phyloP scores from a whole-genome alignment of 306 rosid genomes.

The Quercus agrifolia region DNA sequence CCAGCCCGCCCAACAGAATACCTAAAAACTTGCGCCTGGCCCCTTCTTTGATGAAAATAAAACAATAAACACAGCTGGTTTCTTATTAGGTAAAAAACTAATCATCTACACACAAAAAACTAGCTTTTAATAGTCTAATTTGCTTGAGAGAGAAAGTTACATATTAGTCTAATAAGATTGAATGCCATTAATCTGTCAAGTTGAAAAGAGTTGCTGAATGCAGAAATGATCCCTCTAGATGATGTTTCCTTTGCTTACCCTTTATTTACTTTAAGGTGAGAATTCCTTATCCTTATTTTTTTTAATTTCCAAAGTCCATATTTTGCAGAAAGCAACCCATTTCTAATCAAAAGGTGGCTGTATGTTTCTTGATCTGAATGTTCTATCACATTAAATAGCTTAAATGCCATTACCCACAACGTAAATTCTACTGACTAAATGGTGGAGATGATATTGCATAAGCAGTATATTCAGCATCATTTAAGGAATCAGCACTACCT shows the following conservation, averaged over 20 bases:
- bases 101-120: neutral
- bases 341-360: neutral
- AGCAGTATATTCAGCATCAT: neutral
- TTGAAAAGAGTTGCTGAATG: neutral
- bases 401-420: neutral
- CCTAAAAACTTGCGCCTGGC: neutral
- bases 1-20: neutral
- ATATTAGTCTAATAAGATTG: neutral
- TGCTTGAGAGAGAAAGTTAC: neutral
- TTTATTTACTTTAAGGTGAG: neutral
- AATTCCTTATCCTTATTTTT: neutral
- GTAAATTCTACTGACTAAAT: neutral
- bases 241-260: neutral
- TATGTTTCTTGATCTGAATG: neutral
- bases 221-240: neutral
- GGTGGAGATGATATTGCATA: neutral
- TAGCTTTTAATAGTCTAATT: neutral
- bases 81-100: neutral
- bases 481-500: conserved; percentile 39
- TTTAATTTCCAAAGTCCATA: neutral
- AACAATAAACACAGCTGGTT: neutral
- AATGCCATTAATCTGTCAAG: neutral
- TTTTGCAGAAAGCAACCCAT: neutral
- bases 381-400: neutral
- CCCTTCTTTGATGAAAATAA: neutral